Conservation (phyloP, 2,329 filamentous ascomycete species). For the Curvularia spicifera region DNA sequence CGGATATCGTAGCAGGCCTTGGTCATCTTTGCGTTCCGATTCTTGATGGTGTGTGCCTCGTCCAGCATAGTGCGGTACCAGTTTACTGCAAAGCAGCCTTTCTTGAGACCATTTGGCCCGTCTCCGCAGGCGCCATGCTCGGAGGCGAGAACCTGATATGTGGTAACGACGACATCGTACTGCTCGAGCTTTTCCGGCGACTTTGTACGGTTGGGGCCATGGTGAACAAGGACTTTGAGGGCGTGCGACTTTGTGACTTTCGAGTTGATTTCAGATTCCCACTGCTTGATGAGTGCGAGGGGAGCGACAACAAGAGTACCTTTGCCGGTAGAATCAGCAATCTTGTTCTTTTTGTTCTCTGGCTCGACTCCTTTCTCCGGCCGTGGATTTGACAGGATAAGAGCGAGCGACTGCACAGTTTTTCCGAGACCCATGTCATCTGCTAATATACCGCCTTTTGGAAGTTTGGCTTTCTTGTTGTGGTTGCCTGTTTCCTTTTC, state of each 20-base stretch:
- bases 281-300: constrained; percentile 92
- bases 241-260: constrained; percentile 74
- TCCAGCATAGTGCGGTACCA: constrained; percentile 97
- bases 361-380: constrained; percentile 59
- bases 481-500: constrained; percentile 86
- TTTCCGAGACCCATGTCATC: constrained; percentile 98
- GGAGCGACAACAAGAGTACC: constrained; percentile 92
- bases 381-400: constrained; percentile 83
- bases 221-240: constrained; percentile 85
- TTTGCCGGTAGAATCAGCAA: constrained; percentile 73
- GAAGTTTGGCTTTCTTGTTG: constrained; percentile 77
- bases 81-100: constrained; percentile 86
- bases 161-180: constrained; percentile 96
- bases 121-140: constrained; percentile 77
- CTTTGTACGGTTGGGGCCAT: constrained; percentile 86
- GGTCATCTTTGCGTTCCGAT: constrained; percentile 92
- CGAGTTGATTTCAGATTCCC: constrained; percentile 90
- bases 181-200: constrained; percentile 74
- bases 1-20: constrained; percentile 87
- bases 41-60: constrained; percentile 98
- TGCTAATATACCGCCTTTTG: constrained; percentile 91
- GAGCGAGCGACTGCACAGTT: constrained; percentile 89
- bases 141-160: constrained; percentile 92
- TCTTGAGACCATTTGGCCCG: constrained; percentile 66
- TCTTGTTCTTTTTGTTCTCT: constrained; percentile 65